Evolutionary conservation across 495 filamentous ascomycete species (phyloP).

Genomic region (Penicillium angulare): DNA sequence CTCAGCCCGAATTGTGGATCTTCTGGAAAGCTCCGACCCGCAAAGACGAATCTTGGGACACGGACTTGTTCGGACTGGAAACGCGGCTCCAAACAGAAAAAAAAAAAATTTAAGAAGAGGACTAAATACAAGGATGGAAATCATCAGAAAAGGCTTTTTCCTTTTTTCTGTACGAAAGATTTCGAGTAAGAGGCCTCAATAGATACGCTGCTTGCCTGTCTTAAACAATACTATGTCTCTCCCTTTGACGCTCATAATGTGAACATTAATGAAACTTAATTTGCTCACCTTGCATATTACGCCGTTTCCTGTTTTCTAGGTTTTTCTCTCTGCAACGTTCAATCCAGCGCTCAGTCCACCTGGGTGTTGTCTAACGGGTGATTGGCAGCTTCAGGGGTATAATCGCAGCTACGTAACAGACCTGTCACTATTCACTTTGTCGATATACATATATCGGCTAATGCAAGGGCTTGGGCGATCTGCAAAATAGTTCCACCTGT

Average conservation of each 20-base stretch:
- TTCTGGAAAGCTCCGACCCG: too few species aligned
- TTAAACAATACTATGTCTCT: not conserved
- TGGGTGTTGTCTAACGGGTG: not conserved
- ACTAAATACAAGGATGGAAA: too few species aligned
- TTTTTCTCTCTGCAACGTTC: too few species aligned
- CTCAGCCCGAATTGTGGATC: not conserved
- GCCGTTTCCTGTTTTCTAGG: not conserved
- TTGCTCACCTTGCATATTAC: not conserved
- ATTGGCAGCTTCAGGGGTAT: not conserved
- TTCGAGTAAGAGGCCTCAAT: not conserved
- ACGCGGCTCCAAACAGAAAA: not conserved
- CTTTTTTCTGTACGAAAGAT: not conserved
- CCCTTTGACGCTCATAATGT: not conserved
- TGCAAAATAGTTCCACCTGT: not conserved
- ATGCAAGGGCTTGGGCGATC: not conserved
- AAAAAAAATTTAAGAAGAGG: not conserved
- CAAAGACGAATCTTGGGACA: not conserved
- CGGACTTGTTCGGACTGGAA: not conserved
- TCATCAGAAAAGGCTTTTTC: too few species aligned
- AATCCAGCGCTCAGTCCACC: too few species aligned
- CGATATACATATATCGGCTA: not conserved
- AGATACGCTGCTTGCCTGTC: not conserved
- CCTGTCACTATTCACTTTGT: not conserved
- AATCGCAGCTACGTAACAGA: not conserved
- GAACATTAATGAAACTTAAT: not conserved